phyloP scores from a whole-genome alignment of 805 yeast species.

The Zygoascus flipseniorum region DNA sequence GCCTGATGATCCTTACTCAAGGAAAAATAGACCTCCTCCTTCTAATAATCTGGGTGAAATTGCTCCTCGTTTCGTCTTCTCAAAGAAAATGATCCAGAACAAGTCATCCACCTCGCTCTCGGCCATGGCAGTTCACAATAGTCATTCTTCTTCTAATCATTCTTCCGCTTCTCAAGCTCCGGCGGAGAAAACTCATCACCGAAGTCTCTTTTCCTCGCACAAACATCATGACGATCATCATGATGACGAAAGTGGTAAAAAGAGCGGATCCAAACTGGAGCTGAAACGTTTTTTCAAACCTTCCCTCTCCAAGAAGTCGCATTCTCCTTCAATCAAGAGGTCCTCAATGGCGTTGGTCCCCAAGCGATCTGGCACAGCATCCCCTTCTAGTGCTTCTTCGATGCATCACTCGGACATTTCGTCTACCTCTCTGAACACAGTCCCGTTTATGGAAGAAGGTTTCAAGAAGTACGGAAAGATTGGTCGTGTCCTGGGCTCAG shows the following conservation, averaged over 20 bases:
- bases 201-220: not conserved
- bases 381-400: not conserved
- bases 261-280: conserved; percentile 27
- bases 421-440: conserved; percentile 4
- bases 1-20: conserved; percentile 28
- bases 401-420: not conserved
- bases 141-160: not conserved
- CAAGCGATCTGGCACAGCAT: not conserved
- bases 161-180: conserved; percentile 2
- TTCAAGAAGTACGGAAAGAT: conserved; percentile 64
- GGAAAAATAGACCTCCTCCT: conserved; percentile 24
- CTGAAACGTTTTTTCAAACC: conserved; percentile 38
- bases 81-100: conserved; percentile 5
- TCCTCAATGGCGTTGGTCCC: not conserved
- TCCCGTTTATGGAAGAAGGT: conserved; percentile 34
- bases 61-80: conserved; percentile 29
- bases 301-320: conserved; percentile 11
- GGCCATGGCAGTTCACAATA: conserved; percentile 1
- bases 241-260: not conserved
- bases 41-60: conserved; percentile 21
- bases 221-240: not conserved
- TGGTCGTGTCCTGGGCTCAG: conserved; percentile 75
- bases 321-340: conserved; percentile 2
- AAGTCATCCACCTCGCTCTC: conserved; percentile 1
- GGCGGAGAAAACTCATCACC: conserved; percentile 11